Evolutionary conservation across 805 yeast species (phyloP).

Genomic region (Ogataea haglerorum): DNA sequence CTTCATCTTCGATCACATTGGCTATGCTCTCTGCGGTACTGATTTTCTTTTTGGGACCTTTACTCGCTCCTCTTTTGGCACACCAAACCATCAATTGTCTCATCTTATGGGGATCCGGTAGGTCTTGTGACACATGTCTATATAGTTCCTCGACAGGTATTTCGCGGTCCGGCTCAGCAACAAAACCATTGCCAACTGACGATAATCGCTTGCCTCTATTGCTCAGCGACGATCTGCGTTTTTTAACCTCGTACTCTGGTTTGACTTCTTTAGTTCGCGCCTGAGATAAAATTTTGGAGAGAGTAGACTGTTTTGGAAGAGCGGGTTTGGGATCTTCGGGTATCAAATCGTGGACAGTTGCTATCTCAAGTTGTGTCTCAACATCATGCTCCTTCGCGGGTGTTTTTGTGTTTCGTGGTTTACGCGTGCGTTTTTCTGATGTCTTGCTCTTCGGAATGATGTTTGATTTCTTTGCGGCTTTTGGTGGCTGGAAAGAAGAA

Average conservation of each 20-base stretch:
- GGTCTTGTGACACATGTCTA: constrained; percentile 55
- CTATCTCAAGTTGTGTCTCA: constrained; percentile 1
- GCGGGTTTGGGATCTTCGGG: neutral
- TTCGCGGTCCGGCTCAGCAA: constrained; percentile 63
- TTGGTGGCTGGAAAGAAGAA: neutral
- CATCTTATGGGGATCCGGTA: constrained; percentile 74
- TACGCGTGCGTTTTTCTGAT: neutral
- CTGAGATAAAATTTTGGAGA: neutral
- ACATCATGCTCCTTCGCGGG: neutral
- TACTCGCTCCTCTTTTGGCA: constrained; percentile 43
- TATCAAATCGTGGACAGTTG: neutral
- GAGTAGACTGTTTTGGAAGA: constrained; percentile 1
- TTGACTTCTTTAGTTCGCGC: constrained; percentile 3
- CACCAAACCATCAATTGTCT: constrained; percentile 70
- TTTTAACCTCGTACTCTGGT: constrained; percentile 2
- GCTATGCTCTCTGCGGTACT: constrained; percentile 45
- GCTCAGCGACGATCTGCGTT: constrained; percentile 48
- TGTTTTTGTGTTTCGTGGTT: neutral
- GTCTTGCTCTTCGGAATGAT: neutral
- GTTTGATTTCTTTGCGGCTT: neutral
- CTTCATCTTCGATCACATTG: constrained; percentile 60
- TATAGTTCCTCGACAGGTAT: constrained; percentile 53
- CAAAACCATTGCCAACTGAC: constrained; percentile 70
- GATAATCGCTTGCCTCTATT: constrained; percentile 70
- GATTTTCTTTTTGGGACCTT: constrained; percentile 16